These are phyloP conservation scores for Podaxis carcinomalis DNA, from an alignment of 768 basidiomycete genomes.

Conservation along the genomic window DNA sequence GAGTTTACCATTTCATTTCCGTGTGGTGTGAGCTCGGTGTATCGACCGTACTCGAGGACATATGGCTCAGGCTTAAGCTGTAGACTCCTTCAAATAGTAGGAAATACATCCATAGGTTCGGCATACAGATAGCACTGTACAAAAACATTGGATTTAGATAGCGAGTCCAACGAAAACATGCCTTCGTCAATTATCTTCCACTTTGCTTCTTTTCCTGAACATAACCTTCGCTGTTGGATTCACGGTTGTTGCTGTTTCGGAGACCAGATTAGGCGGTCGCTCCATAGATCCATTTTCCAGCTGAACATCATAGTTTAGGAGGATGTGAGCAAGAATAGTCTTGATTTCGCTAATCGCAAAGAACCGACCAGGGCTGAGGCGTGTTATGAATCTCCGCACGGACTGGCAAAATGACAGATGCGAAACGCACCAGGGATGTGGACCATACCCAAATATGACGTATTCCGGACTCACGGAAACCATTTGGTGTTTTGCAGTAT, in stretches of 20 bases:
- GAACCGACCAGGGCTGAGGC: constrained; percentile 31
- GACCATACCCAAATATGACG: constrained; percentile 36
- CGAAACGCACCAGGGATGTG: constrained; percentile 25
- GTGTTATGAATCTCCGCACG: not conserved
- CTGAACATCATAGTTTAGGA: constrained; percentile 35
- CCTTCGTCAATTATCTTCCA: no score
- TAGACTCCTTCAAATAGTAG: no score
- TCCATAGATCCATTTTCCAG: constrained; percentile 11
- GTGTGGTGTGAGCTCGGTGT: no score
- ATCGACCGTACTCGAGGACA: no score
- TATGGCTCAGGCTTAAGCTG: no score
- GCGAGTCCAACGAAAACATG: no score
- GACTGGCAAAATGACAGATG: not conserved
- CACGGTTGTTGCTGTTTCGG: not conserved
- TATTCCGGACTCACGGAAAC: constrained; percentile 27
- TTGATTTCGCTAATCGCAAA: constrained; percentile 39
- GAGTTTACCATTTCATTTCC: no score
- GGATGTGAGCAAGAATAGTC: constrained; percentile 35
- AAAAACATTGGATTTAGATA: no score
- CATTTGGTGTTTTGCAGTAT: constrained; percentile 27
- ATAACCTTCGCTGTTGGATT: constrained; percentile 4
- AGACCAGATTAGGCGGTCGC: not conserved
- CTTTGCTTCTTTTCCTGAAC: constrained; percentile 9
- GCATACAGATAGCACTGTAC: no score
- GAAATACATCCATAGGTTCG: no score